These are phyloP conservation scores for Trichophyton benhamiae DNA, from an alignment of 2,329 filamentous ascomycete genomes.

Conservation along the genomic window DNA sequence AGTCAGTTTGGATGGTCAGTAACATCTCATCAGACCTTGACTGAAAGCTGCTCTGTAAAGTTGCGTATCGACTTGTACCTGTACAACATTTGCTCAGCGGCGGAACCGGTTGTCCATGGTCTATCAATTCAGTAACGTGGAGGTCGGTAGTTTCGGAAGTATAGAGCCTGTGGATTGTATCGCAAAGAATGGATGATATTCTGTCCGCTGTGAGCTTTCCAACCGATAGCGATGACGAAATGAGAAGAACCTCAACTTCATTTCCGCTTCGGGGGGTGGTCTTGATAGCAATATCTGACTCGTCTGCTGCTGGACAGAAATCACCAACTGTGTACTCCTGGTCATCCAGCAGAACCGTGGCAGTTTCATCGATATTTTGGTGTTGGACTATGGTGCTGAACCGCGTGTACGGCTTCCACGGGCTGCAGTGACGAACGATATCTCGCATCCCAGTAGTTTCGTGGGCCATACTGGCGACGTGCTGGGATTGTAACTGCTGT, in stretches of 20 bases:
- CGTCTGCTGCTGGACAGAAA: slow-evolving; percentile 1
- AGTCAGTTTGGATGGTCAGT: neutral
- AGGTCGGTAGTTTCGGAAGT: neutral
- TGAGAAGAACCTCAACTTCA: slow-evolving; percentile 1
- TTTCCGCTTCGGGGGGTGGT: neutral
- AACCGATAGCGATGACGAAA: neutral
- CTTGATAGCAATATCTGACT: neutral
- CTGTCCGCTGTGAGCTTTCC: neutral
- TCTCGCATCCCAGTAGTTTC: slow-evolving; percentile 44
- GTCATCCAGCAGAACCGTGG: slow-evolving; percentile 25
- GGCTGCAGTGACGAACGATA: slow-evolving; percentile 35
- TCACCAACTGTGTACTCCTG: slow-evolving; percentile 27
- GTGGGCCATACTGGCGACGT: slow-evolving; percentile 43
- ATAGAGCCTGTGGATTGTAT: neutral
- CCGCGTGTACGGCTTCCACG: slow-evolving; percentile 28
- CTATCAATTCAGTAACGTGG: neutral
- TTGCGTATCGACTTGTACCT: neutral
- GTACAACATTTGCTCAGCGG: neutral
- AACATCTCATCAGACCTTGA: neutral
- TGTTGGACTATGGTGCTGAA: slow-evolving; percentile 31
- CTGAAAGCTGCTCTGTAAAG: neutral
- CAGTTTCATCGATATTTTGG: slow-evolving; percentile 27
- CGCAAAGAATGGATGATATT: neutral
- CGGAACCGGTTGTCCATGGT: neutral
- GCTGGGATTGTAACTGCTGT: slow-evolving; percentile 31